Evolutionary conservation across 495 filamentous ascomycete species (phyloP), one percentile per base, ranked within the genome.

Genomic region (Lasiosphaeria ovina): DNA sequence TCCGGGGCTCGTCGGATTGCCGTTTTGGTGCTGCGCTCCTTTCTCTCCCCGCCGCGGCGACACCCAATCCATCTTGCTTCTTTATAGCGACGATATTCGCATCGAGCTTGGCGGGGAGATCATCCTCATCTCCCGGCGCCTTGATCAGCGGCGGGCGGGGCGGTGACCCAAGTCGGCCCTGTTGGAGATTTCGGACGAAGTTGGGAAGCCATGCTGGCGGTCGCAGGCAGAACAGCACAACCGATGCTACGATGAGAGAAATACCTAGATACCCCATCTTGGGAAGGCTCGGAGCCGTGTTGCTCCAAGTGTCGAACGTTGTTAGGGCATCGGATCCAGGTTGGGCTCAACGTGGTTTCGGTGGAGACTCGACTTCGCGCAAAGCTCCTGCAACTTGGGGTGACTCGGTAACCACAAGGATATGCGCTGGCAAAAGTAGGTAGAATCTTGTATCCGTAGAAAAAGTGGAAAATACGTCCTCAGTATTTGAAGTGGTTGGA

Each of bases 221-320:
- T 54, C 74, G 73, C 58, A 83, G 78, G 55, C 77, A 73, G 55
- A 83, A 66, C 52, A 80, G 76, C 12, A 84, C 72, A 40, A 84
- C 58, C 0, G 83, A 83, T 17, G 78, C 82, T 58, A 84, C 66
- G 60, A 85, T 71, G 24, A 85, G 66, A 6, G 82, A 81, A 54
- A 84, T 65, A 55, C 81, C 83, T 24, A 86, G 60, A 58, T 82
- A 69, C 65, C 73, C 77, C 81, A 83, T 84, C 6, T 35, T 64
- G 64, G 54, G 57, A 53, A 24, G 49, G 32, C 12, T 17, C 56
- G 57, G 34, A 51, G 62, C 31, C 33, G 42, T 34, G 31, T 38
- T 62, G 55, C 51, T 34, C 54, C 40, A 54, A 45, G 31, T 35
- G 56, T 71, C 59, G 62, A 62, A 67, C 60, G 66, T 66, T 62